Evolutionary conservation across 2,329 filamentous ascomycete genomes (phyloP).

Genomic region (Diaporthe ilicicola): DNA sequence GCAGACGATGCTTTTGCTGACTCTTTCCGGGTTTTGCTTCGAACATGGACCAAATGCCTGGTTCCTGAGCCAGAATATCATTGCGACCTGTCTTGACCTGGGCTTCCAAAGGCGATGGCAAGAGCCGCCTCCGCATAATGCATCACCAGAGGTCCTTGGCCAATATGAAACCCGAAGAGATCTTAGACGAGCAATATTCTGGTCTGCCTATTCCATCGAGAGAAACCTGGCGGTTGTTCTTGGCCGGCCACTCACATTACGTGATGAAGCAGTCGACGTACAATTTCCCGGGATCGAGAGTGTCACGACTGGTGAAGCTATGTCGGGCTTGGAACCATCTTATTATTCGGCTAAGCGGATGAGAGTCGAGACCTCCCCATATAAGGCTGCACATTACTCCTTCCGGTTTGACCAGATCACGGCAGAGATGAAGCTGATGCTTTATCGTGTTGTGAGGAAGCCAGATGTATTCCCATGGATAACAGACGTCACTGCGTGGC

Average conservation of each 20-base stretch:
- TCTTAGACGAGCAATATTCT: slow-evolving; percentile 40
- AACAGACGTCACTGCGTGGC: slow-evolving; percentile 36
- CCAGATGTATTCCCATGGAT: slow-evolving; percentile 39
- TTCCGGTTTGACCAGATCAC: slow-evolving; percentile 33
- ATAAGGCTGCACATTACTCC: slow-evolving; percentile 32
- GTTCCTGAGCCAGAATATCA: slow-evolving; percentile 40
- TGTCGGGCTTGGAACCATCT: neutral
- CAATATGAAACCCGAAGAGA: slow-evolving; percentile 25
- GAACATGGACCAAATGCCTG: slow-evolving; percentile 38
- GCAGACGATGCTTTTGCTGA: slow-evolving; percentile 38
- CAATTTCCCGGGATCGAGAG: neutral
- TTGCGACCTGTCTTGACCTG: slow-evolving; percentile 40
- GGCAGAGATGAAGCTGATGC: slow-evolving; percentile 34
- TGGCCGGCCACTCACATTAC: slow-evolving; percentile 40
- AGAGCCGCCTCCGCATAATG: slow-evolving; percentile 20
- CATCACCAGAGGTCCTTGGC: slow-evolving; percentile 3
- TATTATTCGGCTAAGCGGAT: slow-evolving; percentile 34
- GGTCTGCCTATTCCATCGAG: slow-evolving; percentile 41
- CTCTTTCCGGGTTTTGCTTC: slow-evolving; percentile 37
- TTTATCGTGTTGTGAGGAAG: slow-evolving; percentile 36
- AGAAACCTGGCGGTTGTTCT: slow-evolving; percentile 38
- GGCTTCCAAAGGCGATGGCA: slow-evolving; percentile 39
- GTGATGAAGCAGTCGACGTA: slow-evolving; percentile 34
- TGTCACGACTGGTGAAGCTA: neutral
- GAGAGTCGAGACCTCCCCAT: slow-evolving; percentile 35